Percentiles rank a stretch among this genome's conserved stretches.
These are phyloP conservation scores for Miscanthus lutarioriparius DNA, from an alignment of 176 grass and related monocot genomes.

Conservation along the genomic window DNA sequence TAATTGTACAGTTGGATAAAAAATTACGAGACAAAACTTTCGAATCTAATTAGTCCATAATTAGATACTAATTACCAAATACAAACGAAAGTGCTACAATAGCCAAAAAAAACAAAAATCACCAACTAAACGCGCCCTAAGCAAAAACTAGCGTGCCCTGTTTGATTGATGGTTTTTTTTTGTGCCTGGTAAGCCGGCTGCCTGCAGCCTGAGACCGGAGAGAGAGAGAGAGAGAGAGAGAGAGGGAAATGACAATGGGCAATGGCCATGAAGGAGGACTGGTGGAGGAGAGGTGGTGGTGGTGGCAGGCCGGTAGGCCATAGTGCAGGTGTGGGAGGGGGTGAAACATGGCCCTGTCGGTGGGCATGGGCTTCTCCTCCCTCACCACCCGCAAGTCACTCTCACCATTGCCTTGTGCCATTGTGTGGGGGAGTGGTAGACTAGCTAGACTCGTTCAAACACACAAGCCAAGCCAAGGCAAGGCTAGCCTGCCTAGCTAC, in stretches of 20 bases:
- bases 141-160: too few species aligned
- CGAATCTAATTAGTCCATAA: too few species aligned
- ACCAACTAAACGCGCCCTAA: too few species aligned
- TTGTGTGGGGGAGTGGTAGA: constrained; percentile 2
- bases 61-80: too few species aligned
- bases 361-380: constrained; percentile 50
- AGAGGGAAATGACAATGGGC: not conserved
- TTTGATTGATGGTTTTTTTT: too few species aligned
- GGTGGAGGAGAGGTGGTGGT: not conserved
- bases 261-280: not conserved
- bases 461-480: not conserved
- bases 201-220: too few species aligned
- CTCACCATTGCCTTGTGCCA: not conserved
- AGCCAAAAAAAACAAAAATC: too few species aligned
- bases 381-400: constrained; percentile 18
- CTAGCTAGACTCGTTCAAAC: constrained; percentile 36
- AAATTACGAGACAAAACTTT: too few species aligned
- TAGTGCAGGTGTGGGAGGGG: constrained; percentile 50
- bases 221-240: not conserved
- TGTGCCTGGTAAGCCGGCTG: too few species aligned
- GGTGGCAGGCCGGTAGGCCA: constrained; percentile 32
- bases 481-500: not conserved
- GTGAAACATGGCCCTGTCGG: constrained; percentile 72
- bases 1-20: too few species aligned
- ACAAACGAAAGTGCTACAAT: too few species aligned